Percentiles rank a stretch among this genome's conserved stretches.
Conservation (phyloP, 768 basidiomycete genomes). For the Termitomyces sp. region DNA sequence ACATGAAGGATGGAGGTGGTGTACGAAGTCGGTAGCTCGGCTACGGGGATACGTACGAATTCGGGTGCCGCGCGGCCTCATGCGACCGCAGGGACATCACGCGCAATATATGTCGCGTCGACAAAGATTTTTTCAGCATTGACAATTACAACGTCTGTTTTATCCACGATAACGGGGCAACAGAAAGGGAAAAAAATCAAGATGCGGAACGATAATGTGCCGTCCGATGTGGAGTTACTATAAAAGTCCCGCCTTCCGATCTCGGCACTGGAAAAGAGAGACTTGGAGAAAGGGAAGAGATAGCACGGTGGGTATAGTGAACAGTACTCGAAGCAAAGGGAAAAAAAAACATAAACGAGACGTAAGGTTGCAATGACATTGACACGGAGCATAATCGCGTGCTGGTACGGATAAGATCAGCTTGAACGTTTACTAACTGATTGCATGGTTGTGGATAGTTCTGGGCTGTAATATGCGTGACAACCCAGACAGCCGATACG, state of each 20-base stretch:
- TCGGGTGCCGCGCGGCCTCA: slow-evolving; percentile 11
- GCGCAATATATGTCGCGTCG: background rate
- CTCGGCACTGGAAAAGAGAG: background rate
- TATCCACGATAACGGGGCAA: background rate
- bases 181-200: background rate
- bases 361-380: background rate
- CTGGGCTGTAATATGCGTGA: background rate
- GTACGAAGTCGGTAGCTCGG: slow-evolving; percentile 7
- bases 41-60: slow-evolving; percentile 13
- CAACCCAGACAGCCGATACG: background rate
- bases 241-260: background rate
- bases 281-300: background rate
- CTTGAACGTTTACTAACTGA: background rate
- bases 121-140: slow-evolving; percentile 4
- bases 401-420: background rate
- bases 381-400: background rate
- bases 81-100: slow-evolving; percentile 7
- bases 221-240: background rate
- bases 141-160: background rate
- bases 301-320: background rate
- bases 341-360: background rate
- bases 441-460: background rate
- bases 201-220: background rate
- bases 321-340: background rate
- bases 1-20: slow-evolving; percentile 4